Conservation (phyloP, 148 eudicot species). For the Rhododendron henanense region DNA sequence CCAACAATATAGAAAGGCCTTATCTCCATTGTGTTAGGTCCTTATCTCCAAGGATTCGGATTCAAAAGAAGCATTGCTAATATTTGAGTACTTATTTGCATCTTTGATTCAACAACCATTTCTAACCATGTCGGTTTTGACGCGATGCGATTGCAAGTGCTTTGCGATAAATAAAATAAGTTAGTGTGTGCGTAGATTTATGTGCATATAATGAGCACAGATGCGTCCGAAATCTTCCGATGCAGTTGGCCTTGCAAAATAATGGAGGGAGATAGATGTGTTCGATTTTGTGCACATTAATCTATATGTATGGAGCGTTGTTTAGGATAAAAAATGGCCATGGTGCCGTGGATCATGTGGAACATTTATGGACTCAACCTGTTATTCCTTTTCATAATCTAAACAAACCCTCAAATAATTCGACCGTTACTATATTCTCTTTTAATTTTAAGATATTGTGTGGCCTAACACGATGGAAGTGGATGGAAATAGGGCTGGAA, state of each 20-base stretch:
- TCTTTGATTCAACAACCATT: not conserved
- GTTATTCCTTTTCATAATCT: not conserved
- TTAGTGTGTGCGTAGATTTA: not conserved
- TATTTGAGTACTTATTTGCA: not conserved
- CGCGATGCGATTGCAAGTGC: not conserved
- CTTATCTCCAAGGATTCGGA: conserved; percentile 1
- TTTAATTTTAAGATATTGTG: no score
- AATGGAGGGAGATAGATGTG: not conserved
- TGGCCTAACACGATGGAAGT: no score
- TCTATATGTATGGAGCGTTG: not conserved
- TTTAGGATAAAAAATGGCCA: no score
- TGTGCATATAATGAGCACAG: no score
- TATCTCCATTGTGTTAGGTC: conserved; percentile 28
- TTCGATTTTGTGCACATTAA: not conserved
- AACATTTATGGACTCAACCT: not conserved
- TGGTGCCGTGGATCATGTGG: not conserved
- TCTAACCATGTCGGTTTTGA: not conserved
- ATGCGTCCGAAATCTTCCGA: not conserved
- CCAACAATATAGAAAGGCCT: conserved; percentile 13
- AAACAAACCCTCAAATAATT: not conserved
- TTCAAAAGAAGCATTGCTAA: not conserved
- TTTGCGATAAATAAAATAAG: not conserved
- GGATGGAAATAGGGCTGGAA: no score
- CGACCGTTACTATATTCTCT: not conserved
- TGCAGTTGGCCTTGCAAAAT: not conserved